phyloP scores from a whole-genome alignment of 116 monocot species.

The Iris pallida region DNA sequence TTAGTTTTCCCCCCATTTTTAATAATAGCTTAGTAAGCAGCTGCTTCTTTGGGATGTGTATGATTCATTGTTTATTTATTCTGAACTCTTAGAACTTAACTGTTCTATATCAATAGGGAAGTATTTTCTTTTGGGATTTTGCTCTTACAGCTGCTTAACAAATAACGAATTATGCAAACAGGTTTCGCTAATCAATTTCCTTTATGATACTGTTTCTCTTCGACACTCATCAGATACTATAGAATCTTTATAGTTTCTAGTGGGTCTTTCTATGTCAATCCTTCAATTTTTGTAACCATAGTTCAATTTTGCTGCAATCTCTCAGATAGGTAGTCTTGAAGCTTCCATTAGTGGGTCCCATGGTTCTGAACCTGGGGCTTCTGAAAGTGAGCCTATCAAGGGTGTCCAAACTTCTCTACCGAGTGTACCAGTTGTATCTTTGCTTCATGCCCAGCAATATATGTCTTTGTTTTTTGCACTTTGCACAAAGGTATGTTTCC shows the following conservation, averaged over 20 bases:
- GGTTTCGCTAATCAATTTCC: too few relatives aligned
- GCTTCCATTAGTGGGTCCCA: constrained; percentile 46
- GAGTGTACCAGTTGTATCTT: constrained; percentile 26
- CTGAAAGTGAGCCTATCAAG: constrained; percentile 36
- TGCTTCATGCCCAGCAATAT: constrained; percentile 53
- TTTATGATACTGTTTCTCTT: too few relatives aligned
- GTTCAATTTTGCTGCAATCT: constrained; percentile 2
- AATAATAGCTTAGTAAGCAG: too few relatives aligned
- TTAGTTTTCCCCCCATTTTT: too few relatives aligned
- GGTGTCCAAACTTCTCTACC: constrained; percentile 14
- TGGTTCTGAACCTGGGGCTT: constrained; percentile 36
- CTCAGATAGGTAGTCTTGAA: constrained; percentile 47
- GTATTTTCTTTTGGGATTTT: too few relatives aligned
- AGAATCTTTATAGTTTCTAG: neutral
- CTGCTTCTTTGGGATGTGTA: too few relatives aligned
- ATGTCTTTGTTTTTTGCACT: constrained; percentile 88
- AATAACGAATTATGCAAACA: too few relatives aligned
- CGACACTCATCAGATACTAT: too few relatives aligned
- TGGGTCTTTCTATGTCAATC: neutral
- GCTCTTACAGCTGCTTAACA: too few relatives aligned
- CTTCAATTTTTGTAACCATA: neutral
- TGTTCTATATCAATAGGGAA: too few relatives aligned
- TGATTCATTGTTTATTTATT: too few relatives aligned
- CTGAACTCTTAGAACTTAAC: too few relatives aligned
- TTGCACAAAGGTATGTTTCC: constrained; percentile 68